Evolutionary conservation across 208 protist species (phyloP), one percentile per base, ranked within the genome.

Genomic region (Leishmania martiniquensis): DNA sequence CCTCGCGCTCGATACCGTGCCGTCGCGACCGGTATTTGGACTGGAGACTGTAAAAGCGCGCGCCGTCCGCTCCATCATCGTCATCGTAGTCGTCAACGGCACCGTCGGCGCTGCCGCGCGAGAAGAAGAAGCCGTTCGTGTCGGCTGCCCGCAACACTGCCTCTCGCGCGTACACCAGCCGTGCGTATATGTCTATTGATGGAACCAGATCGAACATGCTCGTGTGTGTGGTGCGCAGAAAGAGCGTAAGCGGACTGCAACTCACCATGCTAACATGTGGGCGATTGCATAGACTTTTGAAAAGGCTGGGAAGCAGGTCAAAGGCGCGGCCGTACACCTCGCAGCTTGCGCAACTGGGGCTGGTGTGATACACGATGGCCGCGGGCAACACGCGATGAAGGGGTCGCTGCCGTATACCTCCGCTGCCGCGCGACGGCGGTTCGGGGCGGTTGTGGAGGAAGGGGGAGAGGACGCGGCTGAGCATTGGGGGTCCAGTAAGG

Each of bases 171-270:
- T 85, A 75, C 9, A 65, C 75, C 62, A 75, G 63, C 42, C 83
- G 74, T 22, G 84, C 63, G 60, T 91, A 84, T 29, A 91, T 20
- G 47, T 60, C 69, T 29, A 93, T 15, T 51, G 75, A 51, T 4
- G 89, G 89, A 34, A 88, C 71, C 42, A 63, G 54, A 15, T 68
- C 75, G 39, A 86, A 83, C 10, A 69, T 49, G 17, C 72, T 34
- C 0, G 55, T 72, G 25, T 84, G 73, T 37, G 52, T 68, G 22
- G 80, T 82, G 45, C 86, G 69, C 47, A 94, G 51, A 73, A 91
- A 91, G 37, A 94, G 78, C 37, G 89, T 75, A 25, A 94, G 25
- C n/a, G 90, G 90, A 75, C 87, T 94, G 62, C 90, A 94, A 67
- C 90, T 87, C 22, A 90, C 69, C 72, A 94, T 86, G 52, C 63